Base-by-base conservation (phyloP, 495 filamentous ascomycete genomes). In the Tetracladium marchalianum region DNA sequence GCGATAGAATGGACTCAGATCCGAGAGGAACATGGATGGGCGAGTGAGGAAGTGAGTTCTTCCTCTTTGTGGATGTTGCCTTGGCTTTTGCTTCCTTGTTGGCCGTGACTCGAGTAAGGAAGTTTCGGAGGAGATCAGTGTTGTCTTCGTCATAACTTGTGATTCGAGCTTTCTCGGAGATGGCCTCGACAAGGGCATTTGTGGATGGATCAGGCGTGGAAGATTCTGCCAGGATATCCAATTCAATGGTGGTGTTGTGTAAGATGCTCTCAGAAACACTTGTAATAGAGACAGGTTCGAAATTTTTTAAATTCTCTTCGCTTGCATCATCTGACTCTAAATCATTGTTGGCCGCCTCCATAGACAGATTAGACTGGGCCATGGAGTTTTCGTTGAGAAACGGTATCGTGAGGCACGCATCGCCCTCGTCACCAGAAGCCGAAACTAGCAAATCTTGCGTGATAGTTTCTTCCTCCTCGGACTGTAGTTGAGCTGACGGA, bases 91-190 rank as follows among this genome's bases (percentile, higher is more conserved):
- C 56, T 35, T 47, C 56, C 51, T 68, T 71, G 56, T 68, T 63
- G n/a, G 66, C 68, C 39, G 64, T 58, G 3, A 71, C 68, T 22
- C 66, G 58, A 34, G 60, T 67, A 31, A 71, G 62, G 52, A 71
- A 71, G 35, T 65, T 63, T 11, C 65, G 54, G 24, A 71, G 57
- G 60, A 71, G 61, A 27, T 71, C 68, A 1, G 66, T 67, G 35
- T 71, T 66, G 2, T 56, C 54, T 8, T 51, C 24, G 13, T 60
- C 47, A 31, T 57, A 50, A n/a, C 16, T 48, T 11, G 35, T n/a
- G 0, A 37, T 11, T 16, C 27, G 34, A 17, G 41, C n/a, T 40
- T 49, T 51, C 36, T 49, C 39, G 12, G 44, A 35, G 11, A 38
- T 44, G 12, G 33, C 24, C 11, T 49, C 46, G 6, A 37, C 27